Evolutionary conservation across 202 grass and related monocot species (phyloP).

Genomic region (Eragrostis tef): DNA sequence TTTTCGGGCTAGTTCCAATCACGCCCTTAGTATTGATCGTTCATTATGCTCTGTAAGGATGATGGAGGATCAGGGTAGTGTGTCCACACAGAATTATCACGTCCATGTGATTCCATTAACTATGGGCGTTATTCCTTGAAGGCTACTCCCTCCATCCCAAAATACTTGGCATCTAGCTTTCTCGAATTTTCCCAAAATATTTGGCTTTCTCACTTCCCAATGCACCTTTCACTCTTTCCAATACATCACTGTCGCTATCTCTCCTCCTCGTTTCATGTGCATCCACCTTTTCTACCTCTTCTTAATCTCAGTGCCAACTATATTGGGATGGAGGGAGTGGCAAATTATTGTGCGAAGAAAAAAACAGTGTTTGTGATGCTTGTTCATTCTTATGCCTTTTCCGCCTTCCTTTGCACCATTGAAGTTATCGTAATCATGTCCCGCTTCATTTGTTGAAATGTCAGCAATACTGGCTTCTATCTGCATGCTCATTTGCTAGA

Average conservation of each 20-base stretch:
- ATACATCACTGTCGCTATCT: too few relatives aligned
- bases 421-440: slow-evolving; percentile 2
- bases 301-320: too few relatives aligned
- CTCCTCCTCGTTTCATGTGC: too few relatives aligned
- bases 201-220: too few relatives aligned
- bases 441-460: slow-evolving; percentile 25
- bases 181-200: too few relatives aligned
- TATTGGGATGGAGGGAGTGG: too few relatives aligned
- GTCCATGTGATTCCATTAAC: slow-evolving; percentile 15
- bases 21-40: slow-evolving; percentile 9
- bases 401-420: slow-evolving; percentile 11
- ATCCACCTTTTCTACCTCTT: too few relatives aligned
- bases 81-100: slow-evolving; percentile 31
- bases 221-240: too few relatives aligned
- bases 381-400: slow-evolving; percentile 22
- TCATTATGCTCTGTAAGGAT: slow-evolving; percentile 25
- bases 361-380: not conserved
- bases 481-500: slow-evolving; percentile 36
- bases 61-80: slow-evolving; percentile 25
- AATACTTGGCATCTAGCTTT: too few relatives aligned
- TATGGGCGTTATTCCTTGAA: not conserved
- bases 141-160: too few relatives aligned
- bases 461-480: slow-evolving; percentile 15
- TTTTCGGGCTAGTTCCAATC: slow-evolving; percentile 16
- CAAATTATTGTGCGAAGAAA: not conserved